Evolutionary conservation across 257 asterid species (phyloP), one percentile per base, ranked within the genome.

Genomic region (Knoxia roxburghii): DNA sequence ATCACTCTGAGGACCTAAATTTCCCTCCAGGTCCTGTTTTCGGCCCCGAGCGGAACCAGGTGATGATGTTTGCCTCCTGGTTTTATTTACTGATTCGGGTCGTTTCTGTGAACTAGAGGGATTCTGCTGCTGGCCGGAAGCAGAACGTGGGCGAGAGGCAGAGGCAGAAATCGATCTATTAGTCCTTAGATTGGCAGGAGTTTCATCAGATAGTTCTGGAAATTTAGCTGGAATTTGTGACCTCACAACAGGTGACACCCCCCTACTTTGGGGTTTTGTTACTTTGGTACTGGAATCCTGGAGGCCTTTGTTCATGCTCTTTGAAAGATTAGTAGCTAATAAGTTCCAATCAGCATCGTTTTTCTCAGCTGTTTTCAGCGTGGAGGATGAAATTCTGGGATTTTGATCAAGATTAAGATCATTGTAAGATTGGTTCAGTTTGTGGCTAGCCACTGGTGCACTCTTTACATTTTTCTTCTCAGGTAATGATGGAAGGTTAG

Each of bases 1-100:
- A 35, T 56, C 68, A 23, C 12, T 68, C 23, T 73, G 74, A 60
- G 57, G 24, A 18, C 37, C 61, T 21, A 21, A 35, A 66, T 49
- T 77, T 67, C 67, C 69, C 29, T 69, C 72, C 2, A 1, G 33
- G 18, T 87, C 89, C 60, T 46, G 59, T 55, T 75, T 83, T 0
- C 92, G 75, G 15, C 89, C 87, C 71, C 85, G 78, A 0, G 78
- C 33, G 75, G 75, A 83, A 59, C 82, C 81, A 0, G 95, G 88
- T 0, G 95, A 86, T 0, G 97, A 87, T 65, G 83, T 88, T 35
- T 84, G 76, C 48, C 51, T 52, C 11, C 84, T 79, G 7, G 64
- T 64, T 40, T 65, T 74, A 15, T 43, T 51, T 32, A 30, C 21
- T 5, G 59, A 39, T 17, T 55, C n/a, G 39, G 48, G 80, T 64